Conservation (phyloP, 1,284 basidiomycete species). For the Sutorius eximius region DNA sequence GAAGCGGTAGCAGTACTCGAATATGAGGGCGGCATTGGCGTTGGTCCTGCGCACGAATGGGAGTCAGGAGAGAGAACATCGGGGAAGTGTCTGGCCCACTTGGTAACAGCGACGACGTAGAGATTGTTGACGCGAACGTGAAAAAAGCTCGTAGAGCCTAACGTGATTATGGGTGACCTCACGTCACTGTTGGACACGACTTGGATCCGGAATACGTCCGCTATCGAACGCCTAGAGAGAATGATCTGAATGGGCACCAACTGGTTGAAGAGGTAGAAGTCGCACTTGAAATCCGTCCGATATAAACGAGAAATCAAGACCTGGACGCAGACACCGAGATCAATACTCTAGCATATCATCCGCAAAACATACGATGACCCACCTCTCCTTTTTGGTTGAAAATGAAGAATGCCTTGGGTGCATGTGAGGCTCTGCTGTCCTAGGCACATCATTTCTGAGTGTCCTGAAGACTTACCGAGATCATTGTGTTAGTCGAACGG, state of each 20-base stretch:
- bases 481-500: conserved; percentile 29
- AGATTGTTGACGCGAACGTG: conserved; percentile 95
- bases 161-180: conserved; percentile 94
- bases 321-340: conserved; percentile 41
- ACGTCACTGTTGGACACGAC: conserved; percentile 98
- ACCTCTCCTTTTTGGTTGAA: conserved; percentile 99
- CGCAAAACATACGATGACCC: not conserved
- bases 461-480: conserved; percentile 38
- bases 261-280: not conserved
- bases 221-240: conserved; percentile 82
- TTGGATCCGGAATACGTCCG: conserved; percentile 96
- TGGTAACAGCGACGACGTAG: conserved; percentile 93
- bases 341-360: not conserved
- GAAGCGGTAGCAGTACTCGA: conserved; percentile 97
- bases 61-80: not conserved
- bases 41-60: conserved; percentile 68
- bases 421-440: conserved; percentile 11
- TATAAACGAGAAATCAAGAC: conserved; percentile 93
- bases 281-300: conserved; percentile 89
- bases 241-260: not conserved
- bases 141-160: conserved; percentile 97
- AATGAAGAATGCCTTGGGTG: conserved; percentile 86
- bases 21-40: conserved; percentile 95
- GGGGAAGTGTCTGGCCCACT: conserved; percentile 51
- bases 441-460: not conserved